A percentile compares a stretch with the other conserved stretches of the same genome.
Evolutionary conservation across 768 basidiomycete species (phyloP).

Genomic region (Neoboletus brunneissimus): DNA sequence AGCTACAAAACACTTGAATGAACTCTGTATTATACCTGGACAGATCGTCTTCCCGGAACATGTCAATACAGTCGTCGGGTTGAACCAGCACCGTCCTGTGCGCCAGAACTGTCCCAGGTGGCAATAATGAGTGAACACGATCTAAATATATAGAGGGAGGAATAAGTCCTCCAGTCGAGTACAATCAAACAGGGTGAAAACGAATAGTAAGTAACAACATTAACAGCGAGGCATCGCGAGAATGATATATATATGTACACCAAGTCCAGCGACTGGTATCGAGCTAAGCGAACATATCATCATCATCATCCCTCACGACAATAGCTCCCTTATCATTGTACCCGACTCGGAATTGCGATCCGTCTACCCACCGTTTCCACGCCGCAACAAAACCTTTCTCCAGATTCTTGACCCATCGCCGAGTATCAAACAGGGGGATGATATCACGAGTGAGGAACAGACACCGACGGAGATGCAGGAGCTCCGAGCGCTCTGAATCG

Average conservation of each 20-base stretch:
- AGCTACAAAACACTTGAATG: no score
- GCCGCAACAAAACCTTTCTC: conserved; percentile 44
- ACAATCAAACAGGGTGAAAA: background rate
- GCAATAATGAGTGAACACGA: no score
- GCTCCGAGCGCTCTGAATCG: conserved; percentile 28
- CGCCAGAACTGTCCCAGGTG: no score
- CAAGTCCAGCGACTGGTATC: background rate
- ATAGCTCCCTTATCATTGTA: conserved; percentile 33
- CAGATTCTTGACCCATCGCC: conserved; percentile 44
- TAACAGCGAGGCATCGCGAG: background rate
- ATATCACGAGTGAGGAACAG: conserved; percentile 41
- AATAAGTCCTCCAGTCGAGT: no score
- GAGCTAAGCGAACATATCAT: conserved; percentile 5
- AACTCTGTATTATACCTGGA: no score
- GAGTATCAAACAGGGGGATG: conserved; percentile 49
- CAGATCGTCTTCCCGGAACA: no score
- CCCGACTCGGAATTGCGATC: conserved; percentile 33
- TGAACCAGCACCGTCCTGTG: no score
- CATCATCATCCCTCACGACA: conserved; percentile 33
- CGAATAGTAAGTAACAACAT: background rate
- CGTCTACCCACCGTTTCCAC: conserved; percentile 49
- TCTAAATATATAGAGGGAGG: no score
- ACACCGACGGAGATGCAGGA: conserved; percentile 39
- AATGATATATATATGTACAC: background rate
- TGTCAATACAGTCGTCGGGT: no score